Evolutionary conservation across 768 basidiomycete species (phyloP), one percentile per base, ranked within the genome.

Genomic region (Xanthoconium purpureum): DNA sequence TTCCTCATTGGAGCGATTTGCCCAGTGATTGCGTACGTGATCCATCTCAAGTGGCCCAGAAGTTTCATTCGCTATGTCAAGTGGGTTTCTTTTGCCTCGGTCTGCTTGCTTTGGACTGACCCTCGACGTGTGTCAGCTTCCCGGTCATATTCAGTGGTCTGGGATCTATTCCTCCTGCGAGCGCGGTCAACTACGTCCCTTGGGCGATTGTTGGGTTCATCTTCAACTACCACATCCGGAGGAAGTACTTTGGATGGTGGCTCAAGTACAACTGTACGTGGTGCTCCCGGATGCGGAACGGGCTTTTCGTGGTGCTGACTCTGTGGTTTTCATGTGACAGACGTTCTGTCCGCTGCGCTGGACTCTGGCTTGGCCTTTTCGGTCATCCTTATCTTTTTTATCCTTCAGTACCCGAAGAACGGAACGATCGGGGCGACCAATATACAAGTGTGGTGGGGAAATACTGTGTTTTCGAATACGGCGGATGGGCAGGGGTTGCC

Each of bases 1-100:
- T 94, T 94, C 87, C 80, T 91, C 55, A 66, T 88, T 54, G 92
- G 92, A 17, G 79, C 84, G 47, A 11, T 85, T 48, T 78, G 80
- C 50, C 91, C 91, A 0, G 32, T 80, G 54, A 51, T 80, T 46
- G 76, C 80, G 38, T 91, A 80, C 65, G 57, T 84, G 57, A 63
- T 86, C 54, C 73, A 78, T 50, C 71, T 77, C 63, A 80, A 76
- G 64, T 93, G 79, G 75, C 87, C 89, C 20, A 81, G 85, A 55
- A 77, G 79, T 65, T 80, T 77, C 63, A 63, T 84, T 47, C 80
- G 81, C 59, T 85, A 83, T 66, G 65, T 88, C 77, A 87, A 88
- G 81, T 85, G 64, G 58, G 81, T 75, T 20, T 54, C 20, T 9
- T 32, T 47, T 9, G 2, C 33, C 9, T 52, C 10, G n/a, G 15